Evolutionary conservation across 352 stramenopile genomes (phyloP).

Genomic region (Globisporangium middletonii): DNA sequence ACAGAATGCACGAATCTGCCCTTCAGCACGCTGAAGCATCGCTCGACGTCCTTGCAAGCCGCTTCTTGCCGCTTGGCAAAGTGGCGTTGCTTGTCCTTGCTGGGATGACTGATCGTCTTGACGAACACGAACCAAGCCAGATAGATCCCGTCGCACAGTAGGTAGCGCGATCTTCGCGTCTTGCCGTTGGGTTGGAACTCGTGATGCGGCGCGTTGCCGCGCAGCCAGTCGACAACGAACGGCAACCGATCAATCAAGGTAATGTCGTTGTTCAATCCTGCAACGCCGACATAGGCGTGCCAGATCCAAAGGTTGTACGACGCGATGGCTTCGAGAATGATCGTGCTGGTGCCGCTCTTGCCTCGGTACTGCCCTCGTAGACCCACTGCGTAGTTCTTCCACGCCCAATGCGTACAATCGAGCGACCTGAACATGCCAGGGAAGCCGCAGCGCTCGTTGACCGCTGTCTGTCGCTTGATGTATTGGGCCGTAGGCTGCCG

Average conservation of each 20-base stretch:
- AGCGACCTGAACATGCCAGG: conserved; percentile 20
- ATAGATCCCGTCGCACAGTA: conserved; percentile 24
- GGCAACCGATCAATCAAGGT: conserved; percentile 23
- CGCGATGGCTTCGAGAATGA: conserved; percentile 11
- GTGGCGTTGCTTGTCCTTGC: not conserved
- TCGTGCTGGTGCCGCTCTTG: not conserved
- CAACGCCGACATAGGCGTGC: conserved; percentile 14
- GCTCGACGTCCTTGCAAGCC: conserved; percentile 22
- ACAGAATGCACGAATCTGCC: not conserved
- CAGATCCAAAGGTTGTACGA: conserved; percentile 20
- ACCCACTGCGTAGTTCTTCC: conserved; percentile 20
- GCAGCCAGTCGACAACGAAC: conserved; percentile 5
- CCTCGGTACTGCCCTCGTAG: conserved; percentile 15
- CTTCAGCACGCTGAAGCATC: conserved; percentile 21
- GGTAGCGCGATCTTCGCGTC: conserved; percentile 14
- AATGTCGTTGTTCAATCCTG: conserved; percentile 27
- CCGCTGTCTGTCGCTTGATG: not conserved
- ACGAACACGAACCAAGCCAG: conserved; percentile 14
- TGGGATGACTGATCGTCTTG: conserved; percentile 15
- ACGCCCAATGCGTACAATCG: conserved; percentile 21
- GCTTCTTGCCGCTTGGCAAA: conserved; percentile 16
- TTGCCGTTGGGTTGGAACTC: conserved; percentile 10
- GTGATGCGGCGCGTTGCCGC: not conserved
- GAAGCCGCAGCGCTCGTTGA: conserved; percentile 14
- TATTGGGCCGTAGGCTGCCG: conserved; percentile 10